Evolutionary conservation across 2,329 filamentous ascomycete genomes (phyloP), one percentile per base, ranked within the genome.

Genomic region (Balansia obtecta): DNA sequence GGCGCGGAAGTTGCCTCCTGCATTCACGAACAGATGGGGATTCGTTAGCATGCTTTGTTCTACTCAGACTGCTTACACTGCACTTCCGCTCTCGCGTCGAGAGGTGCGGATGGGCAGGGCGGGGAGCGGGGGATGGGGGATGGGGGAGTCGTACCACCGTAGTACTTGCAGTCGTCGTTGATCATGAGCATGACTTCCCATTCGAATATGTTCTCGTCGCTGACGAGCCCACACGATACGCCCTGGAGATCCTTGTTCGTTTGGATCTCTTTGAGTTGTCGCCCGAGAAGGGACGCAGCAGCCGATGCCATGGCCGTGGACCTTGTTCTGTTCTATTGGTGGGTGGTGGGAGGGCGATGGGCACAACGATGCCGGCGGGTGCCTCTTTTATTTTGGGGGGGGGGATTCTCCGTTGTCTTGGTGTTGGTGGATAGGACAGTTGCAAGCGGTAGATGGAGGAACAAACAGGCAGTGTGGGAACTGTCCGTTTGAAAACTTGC

Each of bases 131-230:
- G 18, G 16, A 46, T 15, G 32, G 30, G 39, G 42, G 27, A 46
- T n/a, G n/a, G n/a, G n/a, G n/a, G n/a, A n/a, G n/a, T 16, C 79
- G 52, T 70, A 91, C 90, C 90, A 61, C 90, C 90, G 61, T 96
- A 96, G 68, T 87, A 86, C 69, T 90, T 91, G 69, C 86, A 90
- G 63, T 95, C 89, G 60, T 96, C 90, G 55, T 82, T 88, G 57
- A 97, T 91, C 91, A 98, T 97, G 54, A 98, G 80, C 86, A 96
- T 95, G 18, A 97, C 89, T 68, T 97, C 90, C 93, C 93, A 98
- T 72, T 95, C 86, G 58, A 96, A 96, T 10, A 97, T 82, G 65
- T 95, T 95, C 69, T 72, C 85, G 66, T 86, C 86, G 61, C 84
- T 82, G 48, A 90, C 82, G 42, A 98, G 73, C 0, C 93, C 93